Base-by-base conservation (phyloP, 192 early-diverging fungal genomes). In the Funneliformis mosseae region DNA sequence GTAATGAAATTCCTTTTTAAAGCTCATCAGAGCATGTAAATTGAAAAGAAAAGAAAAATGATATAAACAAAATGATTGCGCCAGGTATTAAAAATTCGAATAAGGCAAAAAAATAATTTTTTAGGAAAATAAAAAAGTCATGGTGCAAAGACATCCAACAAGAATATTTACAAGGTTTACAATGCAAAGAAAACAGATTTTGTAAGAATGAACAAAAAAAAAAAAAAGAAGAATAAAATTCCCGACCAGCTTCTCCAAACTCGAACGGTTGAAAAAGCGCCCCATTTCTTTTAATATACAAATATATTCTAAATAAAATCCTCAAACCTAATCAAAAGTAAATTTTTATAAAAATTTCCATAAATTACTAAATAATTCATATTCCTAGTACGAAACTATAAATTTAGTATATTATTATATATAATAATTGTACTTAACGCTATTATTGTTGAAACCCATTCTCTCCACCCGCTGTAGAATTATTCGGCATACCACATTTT, bases 401-500 rank as follows among this genome's bases (percentile, higher is more conserved):
- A 55, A 5, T 55, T 55, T 55, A 55, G 18, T 55, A 64, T 33
- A 33, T 33, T 33, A 33, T 33, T n/a, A 27, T 64, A 25, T 64
- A 64, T 2, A 5, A 4, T 45, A 45, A 45, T 5, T 45, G 43
- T 45, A 4, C 6, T 45, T 45, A 45, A 45, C 9, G 43, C 1
- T 10, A 55, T 55, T 55, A 55, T 69, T 39, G 41, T 70, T 70
- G 39, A 41, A 43, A 70, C 9, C 80, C 83, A 48, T 69, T 67
- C 10, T 55, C 66, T 25, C 73, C 77, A n/a, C 81, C 76, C 25
- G 33, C 71, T 8, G 64, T 43, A 55, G 60, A 55, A 50, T 76
- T 82, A 38, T 77, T 79, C 38, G 69, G 79, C 27, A 82, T 74
- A 25, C 76, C 72, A 63, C 87, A 88, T 61, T 85, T 86, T 11